Base-by-base conservation (phyloP, 2,329 filamentous ascomycete genomes). In the Beauveria scarabaeidicola region DNA sequence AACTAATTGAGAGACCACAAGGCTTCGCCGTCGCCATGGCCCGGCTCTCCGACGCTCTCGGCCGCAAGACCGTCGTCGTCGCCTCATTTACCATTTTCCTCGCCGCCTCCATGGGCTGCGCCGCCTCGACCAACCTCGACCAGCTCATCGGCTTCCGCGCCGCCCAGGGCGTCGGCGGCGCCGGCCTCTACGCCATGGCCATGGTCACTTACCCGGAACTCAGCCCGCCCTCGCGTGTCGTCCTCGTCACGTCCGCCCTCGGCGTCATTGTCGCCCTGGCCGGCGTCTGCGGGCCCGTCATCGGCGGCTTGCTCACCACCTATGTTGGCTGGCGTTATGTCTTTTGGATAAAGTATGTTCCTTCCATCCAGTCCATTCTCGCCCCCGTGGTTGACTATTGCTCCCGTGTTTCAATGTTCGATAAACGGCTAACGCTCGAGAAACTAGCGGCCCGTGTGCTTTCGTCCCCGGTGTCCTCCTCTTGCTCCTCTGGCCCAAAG, bases 81-180 rank as follows among this genome's bases (percentile, higher is more conserved):
- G 40, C 44, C 8, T 64, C 57, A 13, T 66, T 64, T 47, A 36
- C 58, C 27, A 41, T 66, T 6, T 66, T 66, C 44, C 27, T 66
- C 11, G 62, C 44, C 44, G 61, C 62, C 2, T 66, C 65, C 27
- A 58, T 65, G 44, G 65, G 53, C 3, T 64, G 63, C 43, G 64
- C 29, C 40, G 57, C 61, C 13, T 27, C 64, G n/a, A 41, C 56
- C 32, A 66, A 25, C 36, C 52, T 66, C 25, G 51, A 63, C 47
- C 65, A 66, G 40, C 63, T 66, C 27, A 64, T 64, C 47, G 63
- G 62, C 19, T 66, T 66, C 54, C 64, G 65, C 15, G 63, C 65
- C 25, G 56, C 55, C 13, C 65, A 66, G 38, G 65, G 65, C 11
- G 63, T 61, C 5, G 65, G 65, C 46, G 65, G 64, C 55, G 65